Base-by-base conservation (phyloP, 352 stramenopile genomes). In the Globisporangium cystogenes region DNA sequence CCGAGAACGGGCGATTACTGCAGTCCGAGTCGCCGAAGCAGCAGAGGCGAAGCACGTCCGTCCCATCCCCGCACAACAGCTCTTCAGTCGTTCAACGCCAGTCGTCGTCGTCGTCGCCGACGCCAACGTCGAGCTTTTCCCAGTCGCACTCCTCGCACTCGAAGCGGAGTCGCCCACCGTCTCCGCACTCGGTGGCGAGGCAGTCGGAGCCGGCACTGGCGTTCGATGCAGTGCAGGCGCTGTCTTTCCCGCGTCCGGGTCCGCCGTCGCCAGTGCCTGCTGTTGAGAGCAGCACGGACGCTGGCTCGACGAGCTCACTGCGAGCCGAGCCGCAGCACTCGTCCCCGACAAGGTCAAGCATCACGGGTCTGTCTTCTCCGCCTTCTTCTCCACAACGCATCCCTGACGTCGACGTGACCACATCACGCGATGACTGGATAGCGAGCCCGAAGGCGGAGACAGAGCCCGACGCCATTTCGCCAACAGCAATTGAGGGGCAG, bases 381-480 rank as follows among this genome's bases (percentile, higher is more conserved):
- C 36, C 21, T 23, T n/a, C 53, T 11, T 53, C 45, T 1, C 53
- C 53, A 41, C 49, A 53, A 27, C 44, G 21, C 11, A 8, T 20
- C 20, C 36, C 18, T 5, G 53, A 48, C 7, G 20, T 24, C n/a
- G 53, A 59, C 11, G 33, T 14, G 26, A 59, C 51, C 16, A 21
- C 26, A 21, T 37, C 46, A 29, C 5, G 33, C 14, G 33, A 18
- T 39, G 33, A 18, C 11, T 39, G 33, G 33, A 39, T 39, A 39
- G 33, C 33, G 33, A 39, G 33, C 12, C 33, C 33, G 11, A 23
- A 31, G 26, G 50, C n/a, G 14, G 21, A n/a, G n/a, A n/a, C 14
- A 20, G 31, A 16, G 18, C 18, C 26, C 23, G 27, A 39, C 36
- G 16, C 48, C 26, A 7, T 39, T 14, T 53, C 45, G 7, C 20